phyloP scores from a whole-genome alignment of 257 asterid genomes.

The Ajuga chamaepitys region DNA sequence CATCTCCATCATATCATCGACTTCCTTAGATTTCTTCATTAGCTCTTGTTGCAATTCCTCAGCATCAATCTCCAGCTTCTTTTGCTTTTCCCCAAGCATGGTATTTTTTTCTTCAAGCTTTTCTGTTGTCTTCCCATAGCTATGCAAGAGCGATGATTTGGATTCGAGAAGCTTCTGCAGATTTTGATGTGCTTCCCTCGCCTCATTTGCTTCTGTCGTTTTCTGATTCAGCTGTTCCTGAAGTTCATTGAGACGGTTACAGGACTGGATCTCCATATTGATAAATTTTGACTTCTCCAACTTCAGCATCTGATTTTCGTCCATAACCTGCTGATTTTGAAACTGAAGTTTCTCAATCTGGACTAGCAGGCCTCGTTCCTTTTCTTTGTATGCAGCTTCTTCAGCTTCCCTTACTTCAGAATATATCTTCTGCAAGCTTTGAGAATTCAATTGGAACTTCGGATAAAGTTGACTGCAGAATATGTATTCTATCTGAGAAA shows the following conservation, averaged over 20 bases:
- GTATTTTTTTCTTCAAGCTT: conserved; percentile 41
- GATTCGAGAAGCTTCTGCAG: conserved; percentile 31
- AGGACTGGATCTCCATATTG: conserved; percentile 33
- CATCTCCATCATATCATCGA: conserved; percentile 46
- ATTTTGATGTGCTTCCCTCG: conserved; percentile 23
- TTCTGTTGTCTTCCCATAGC: conserved; percentile 24
- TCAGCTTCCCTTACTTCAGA: conserved; percentile 67
- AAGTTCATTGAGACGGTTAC: conserved; percentile 29
- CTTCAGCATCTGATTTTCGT: conserved; percentile 50
- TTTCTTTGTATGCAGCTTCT: conserved; percentile 54
- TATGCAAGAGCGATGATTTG: conserved; percentile 25
- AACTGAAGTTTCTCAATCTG: conserved; percentile 48
- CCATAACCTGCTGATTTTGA: conserved; percentile 48
- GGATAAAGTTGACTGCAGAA: conserved; percentile 82
- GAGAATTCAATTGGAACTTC: conserved; percentile 36
- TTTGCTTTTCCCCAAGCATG: conserved; percentile 35
- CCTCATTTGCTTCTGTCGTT: conserved; percentile 32
- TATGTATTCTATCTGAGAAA: conserved; percentile 81
- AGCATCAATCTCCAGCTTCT: conserved; percentile 37
- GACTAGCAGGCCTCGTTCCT: conserved; percentile 43
- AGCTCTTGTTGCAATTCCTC: conserved; percentile 41
- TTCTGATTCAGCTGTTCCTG: conserved; percentile 46
- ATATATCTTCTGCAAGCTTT: conserved; percentile 43
- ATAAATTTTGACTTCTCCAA: conserved; percentile 35
- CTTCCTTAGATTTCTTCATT: conserved; percentile 48